Evolutionary conservation across 2,329 filamentous ascomycete genomes (phyloP), one percentile per base, ranked within the genome.

Genomic region (Dothistroma septosporum): DNA sequence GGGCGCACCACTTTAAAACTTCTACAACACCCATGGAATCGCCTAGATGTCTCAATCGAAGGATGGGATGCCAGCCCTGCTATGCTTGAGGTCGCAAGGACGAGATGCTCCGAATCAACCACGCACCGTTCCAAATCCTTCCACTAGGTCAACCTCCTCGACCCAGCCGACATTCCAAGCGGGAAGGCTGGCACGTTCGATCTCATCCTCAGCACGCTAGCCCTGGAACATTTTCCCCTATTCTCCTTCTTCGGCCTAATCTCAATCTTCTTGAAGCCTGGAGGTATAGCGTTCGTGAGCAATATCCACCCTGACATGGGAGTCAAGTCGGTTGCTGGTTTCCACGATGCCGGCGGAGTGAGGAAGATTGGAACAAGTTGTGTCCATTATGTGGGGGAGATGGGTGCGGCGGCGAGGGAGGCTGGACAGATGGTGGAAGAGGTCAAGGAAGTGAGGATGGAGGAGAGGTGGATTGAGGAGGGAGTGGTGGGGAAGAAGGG

Each of bases 251-350:
- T 88, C 71, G 55, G 65, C 2, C 78, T 79, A 0, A 77, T 80
- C 0, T 67, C 76, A 0, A 64, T 67, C 0, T 71, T 88, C 16
- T 73, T 77, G 5, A 66, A 65, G 2, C 74, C 76, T 0, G 78
- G 78, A 0, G 85, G 82, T 0, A 72, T 80, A 53, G 73, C 86
- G 5, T 74, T 88, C 10, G 68, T 88, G n/a, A 88, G 85, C 0
- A 88, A 88, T 67, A 89, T 89, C 86, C 86, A 89, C 70, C 73
- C 79, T 1, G 82, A 87, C 2, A 88, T 88, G 85, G 85, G 85
- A 1, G 63, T 64, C 14, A 76, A 80, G 16, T 82, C 80, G 28
- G 84, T 86, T 68, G 86, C 86, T 0, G 86, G 86, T 0, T 88
- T 89, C 67, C 76, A 84, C 12, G 83, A 85, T 7, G 73, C 72